Base-by-base conservation (phyloP, 208 protist species). In the Leishmania mexicana region DNA sequence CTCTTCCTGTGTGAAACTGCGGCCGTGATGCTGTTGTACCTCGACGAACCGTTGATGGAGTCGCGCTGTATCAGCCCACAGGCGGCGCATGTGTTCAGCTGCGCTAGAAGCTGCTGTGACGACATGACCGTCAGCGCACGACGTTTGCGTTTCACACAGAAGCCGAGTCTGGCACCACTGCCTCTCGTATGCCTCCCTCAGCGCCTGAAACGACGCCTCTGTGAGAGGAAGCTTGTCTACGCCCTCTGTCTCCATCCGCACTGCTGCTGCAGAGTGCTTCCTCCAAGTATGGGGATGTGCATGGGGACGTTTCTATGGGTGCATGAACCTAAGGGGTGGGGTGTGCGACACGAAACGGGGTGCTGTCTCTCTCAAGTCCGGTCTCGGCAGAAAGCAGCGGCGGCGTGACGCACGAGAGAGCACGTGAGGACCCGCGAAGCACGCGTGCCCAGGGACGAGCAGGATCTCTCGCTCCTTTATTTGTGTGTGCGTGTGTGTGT, bases 171-270 rank as follows among this genome's bases (percentile, higher is more conserved):
- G 62, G 1, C 11, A 31, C 68, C 62, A 70, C 64, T 85, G 77
- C 35, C 54, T 60, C 35, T 79, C 73, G 78, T 85, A 85, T 0
- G 82, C 78, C 60, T 81, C 82, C 51, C 80, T 78, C 28, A 85
- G 71, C 31, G 74, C 77, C 1, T 54, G 53, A 45, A 81, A 85
- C 45, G 82, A 62, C 42, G 42, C 51, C 74, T 85, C 82, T 13
- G 57, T 81, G 21, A 85, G 71, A 15, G 82, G 64, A 21, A 85
- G 82, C 1, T 38, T 47, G 10, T 82, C 82, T 31, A 58, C 8
- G 40, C 53, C 11, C 17, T 76, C 53, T 17, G 47, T 10, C 7
- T 47, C 21, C 81, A 84, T 84, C 28, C 28, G 45, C 10, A 24
- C 28, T 53, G 70, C 45, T 7, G 24, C 42, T 17, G 45, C 4